Evolutionary conservation across 345 rosid genomes (phyloP).

Genomic region (Moricandia arvensis): DNA sequence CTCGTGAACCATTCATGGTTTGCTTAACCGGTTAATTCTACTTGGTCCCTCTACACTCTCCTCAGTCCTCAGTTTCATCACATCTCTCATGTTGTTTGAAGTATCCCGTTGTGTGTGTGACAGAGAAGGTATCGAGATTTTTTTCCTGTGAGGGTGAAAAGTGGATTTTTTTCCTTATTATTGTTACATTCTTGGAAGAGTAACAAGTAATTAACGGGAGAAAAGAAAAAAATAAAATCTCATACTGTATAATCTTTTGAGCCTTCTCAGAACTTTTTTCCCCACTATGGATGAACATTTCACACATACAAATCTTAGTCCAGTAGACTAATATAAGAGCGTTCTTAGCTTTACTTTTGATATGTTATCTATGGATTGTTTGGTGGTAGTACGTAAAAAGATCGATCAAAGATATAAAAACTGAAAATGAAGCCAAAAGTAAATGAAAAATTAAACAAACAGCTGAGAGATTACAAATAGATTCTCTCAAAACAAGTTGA

Average conservation of each 20-base stretch:
- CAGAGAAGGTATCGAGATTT: slow-evolving; percentile 3
- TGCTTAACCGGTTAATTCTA: slow-evolving; percentile 22
- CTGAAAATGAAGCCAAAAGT: not conserved
- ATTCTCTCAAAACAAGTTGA: not conserved
- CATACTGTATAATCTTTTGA: slow-evolving; percentile 24
- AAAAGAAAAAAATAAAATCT: not conserved
- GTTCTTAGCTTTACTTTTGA: not conserved
- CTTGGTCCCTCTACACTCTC: slow-evolving; percentile 25
- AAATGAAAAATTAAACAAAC: not conserved
- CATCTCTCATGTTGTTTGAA: slow-evolving; percentile 15
- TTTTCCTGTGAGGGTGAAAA: slow-evolving; percentile 4
- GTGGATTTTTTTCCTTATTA: slow-evolving; percentile 25
- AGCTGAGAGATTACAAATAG: slow-evolving; percentile 17
- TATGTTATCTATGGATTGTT: not conserved
- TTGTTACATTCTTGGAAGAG: slow-evolving; percentile 36
- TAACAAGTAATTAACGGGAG: slow-evolving; percentile 22
- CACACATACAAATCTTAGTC: not conserved
- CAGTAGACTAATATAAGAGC: not conserved
- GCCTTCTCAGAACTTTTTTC: not conserved
- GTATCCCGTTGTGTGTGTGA: slow-evolving; percentile 17
- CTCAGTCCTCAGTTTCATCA: slow-evolving; percentile 33
- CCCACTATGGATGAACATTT: not conserved
- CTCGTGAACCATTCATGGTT: slow-evolving; percentile 17
- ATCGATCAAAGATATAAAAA: not conserved
- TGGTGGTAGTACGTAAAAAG: not conserved